Evolutionary conservation across 805 yeast genomes (phyloP), one percentile per base, ranked within the genome.

Genomic region (Cyberlindnera galapagoensis): DNA sequence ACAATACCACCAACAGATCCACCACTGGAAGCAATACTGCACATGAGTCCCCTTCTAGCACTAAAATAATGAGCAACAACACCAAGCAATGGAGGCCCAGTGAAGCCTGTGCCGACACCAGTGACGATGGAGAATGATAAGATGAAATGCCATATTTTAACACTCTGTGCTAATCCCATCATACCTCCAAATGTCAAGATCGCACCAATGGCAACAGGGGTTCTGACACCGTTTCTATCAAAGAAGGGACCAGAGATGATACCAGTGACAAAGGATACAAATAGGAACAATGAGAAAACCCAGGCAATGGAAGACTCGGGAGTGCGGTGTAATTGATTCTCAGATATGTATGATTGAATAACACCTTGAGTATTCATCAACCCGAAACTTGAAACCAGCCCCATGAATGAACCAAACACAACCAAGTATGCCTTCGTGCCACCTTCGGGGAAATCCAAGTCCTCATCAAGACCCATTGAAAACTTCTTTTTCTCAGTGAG

Each of bases 51-150:
- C 47, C 85, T 61, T 40, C 60, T 72, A 28, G 52, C 60, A 31
- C 64, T 59, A 47, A 79, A 80, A 71, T 82, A 80, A 42, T 79
- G 86, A 18, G 77, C 69, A 8, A 78, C 62, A 10, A 71, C 73
- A 10, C 81, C 72, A 7, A 79, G 56, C 21, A 72, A 52, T 1
- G 85, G 84, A 15, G 75, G 65, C 51, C 74, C 59, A 18, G 75
- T 57, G 14, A 75, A 51, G 2, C 80, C 80, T 31, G 67, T 64
- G 0, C 82, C 84, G 11, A 73, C 37, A 3, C 85, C 86, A 18
- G 67, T 52, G 14, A 67, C 49, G 0, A 79, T 37, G 4, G 76
- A 68, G 44, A 76, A 76, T 21, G 79, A 59, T 16, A 78, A 47
- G 17, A 79, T 62, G 43, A 79, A 80, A 31, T 79, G 84, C 63